phyloP scores from a whole-genome alignment of 768 basidiomycete species.

The Tephrocybe sp. region DNA sequence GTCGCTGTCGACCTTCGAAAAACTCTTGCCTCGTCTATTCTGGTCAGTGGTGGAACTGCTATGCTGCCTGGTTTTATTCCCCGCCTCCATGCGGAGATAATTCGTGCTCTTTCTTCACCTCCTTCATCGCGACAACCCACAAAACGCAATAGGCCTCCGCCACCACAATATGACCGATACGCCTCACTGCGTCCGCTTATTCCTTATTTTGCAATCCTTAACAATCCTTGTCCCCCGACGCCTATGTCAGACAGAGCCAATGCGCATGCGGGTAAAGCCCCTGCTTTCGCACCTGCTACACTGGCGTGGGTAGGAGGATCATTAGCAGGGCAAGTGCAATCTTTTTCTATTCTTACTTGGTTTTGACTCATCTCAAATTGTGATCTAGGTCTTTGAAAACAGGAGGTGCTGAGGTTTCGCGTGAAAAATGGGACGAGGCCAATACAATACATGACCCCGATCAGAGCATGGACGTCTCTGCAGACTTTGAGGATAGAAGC shows the following conservation, averaged over 20 bases:
- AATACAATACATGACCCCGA: constrained; percentile 44
- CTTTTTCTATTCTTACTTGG: background rate
- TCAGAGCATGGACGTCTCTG: constrained; percentile 33
- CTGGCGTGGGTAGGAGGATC: constrained; percentile 95
- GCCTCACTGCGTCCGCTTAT: constrained; percentile 67
- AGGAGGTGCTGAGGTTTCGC: constrained; percentile 74
- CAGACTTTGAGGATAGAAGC: constrained; percentile 29
- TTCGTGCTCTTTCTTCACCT: constrained; percentile 54
- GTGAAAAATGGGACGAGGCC: constrained; percentile 86
- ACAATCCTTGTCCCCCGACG: constrained; percentile 69
- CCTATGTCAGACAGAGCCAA: constrained; percentile 47
- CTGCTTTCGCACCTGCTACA: constrained; percentile 78
- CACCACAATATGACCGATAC: constrained; percentile 71
- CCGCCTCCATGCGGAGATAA: constrained; percentile 76
- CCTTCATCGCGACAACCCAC: constrained; percentile 28
- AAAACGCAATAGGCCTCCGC: constrained; percentile 35
- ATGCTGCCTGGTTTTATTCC: constrained; percentile 94
- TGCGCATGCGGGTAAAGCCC: constrained; percentile 77
- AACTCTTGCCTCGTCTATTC: constrained; percentile 78
- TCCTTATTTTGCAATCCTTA: constrained; percentile 76
- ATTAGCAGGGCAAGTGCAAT: constrained; percentile 71
- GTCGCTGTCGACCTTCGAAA: constrained; percentile 88
- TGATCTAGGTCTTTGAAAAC: constrained; percentile 73
- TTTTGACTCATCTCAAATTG: background rate
- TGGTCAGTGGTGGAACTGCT: constrained; percentile 85